These are phyloP conservation scores for Diatrype stigma DNA, from an alignment of 2,329 filamentous ascomycete species.

Conservation along the genomic window DNA sequence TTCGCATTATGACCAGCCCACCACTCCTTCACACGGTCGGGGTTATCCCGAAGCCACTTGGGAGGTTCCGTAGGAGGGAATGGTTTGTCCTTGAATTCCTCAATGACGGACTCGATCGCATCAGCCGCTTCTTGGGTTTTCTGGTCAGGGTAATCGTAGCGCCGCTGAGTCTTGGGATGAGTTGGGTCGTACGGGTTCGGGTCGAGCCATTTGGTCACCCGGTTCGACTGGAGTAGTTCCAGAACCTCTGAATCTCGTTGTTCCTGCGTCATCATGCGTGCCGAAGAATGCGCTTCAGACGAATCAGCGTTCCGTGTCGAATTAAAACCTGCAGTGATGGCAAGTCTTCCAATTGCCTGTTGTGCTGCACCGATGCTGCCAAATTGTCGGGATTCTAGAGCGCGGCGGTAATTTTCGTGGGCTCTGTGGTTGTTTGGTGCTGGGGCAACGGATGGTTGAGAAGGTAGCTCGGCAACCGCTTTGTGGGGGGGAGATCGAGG, in stretches of 20 bases:
- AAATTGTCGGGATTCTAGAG: constrained; percentile 40
- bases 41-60: constrained; percentile 44
- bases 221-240: constrained; percentile 40
- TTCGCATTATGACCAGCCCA: constrained; percentile 43
- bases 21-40: constrained; percentile 48
- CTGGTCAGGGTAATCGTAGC: constrained; percentile 38
- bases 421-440: constrained; percentile 39
- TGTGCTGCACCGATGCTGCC: constrained; percentile 39
- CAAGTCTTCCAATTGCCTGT: constrained; percentile 40
- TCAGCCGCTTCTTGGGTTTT: constrained; percentile 39
- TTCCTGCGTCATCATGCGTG: constrained; percentile 31
- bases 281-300: constrained; percentile 24
- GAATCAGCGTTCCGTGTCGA: constrained; percentile 14
- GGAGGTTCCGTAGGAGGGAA: constrained; percentile 50
- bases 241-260: constrained; percentile 35
- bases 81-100: constrained; percentile 39
- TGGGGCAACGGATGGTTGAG: constrained; percentile 26
- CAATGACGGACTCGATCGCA: constrained; percentile 38
- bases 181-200: constrained; percentile 34
- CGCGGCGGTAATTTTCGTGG: constrained; percentile 46
- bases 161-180: constrained; percentile 25
- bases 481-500: constrained; percentile 50
- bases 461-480: constrained; percentile 15
- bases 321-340: constrained; percentile 20
- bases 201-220: constrained; percentile 39